phyloP scores from a whole-genome alignment of 192 early-diverging fungal species.

The Rhizoclosmatium sp. region DNA sequence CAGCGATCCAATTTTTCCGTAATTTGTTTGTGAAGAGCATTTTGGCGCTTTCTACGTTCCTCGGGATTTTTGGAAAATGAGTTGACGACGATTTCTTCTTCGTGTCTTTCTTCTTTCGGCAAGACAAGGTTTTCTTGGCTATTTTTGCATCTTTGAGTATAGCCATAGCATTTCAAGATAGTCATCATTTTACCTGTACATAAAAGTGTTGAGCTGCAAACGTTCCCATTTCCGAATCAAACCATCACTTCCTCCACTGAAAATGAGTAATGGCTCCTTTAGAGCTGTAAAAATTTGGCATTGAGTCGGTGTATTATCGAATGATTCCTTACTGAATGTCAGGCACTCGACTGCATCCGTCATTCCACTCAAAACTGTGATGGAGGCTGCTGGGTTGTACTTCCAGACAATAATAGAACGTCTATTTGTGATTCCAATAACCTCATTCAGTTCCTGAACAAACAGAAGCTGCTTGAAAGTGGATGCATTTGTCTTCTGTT shows the following conservation, averaged over 20 bases:
- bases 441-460: constrained; percentile 60
- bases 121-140: constrained; percentile 56
- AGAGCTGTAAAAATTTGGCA: constrained; percentile 41
- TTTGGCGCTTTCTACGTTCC: constrained; percentile 55
- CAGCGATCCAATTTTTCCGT: constrained; percentile 49
- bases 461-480: constrained; percentile 58
- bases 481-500: constrained; percentile 43
- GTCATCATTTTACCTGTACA: constrained; percentile 58
- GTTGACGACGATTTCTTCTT: constrained; percentile 22
- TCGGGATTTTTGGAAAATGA: constrained; percentile 47
- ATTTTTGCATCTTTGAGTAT: background rate
- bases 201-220: constrained; percentile 68
- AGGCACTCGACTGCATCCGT: constrained; percentile 64
- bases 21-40: constrained; percentile 49
- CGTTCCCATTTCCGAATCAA: constrained; percentile 67
- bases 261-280: constrained; percentile 68
- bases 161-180: background rate
- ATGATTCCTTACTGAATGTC: constrained; percentile 51
- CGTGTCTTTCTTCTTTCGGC: constrained; percentile 58
- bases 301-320: background rate
- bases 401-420: constrained; percentile 60
- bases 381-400: constrained; percentile 57
- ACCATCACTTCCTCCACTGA: constrained; percentile 64
- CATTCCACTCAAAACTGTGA: constrained; percentile 61
- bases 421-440: constrained; percentile 57